phyloP scores from a whole-genome alignment of 2,329 filamentous ascomycete species.

The Aspergillus hiratsukae region DNA sequence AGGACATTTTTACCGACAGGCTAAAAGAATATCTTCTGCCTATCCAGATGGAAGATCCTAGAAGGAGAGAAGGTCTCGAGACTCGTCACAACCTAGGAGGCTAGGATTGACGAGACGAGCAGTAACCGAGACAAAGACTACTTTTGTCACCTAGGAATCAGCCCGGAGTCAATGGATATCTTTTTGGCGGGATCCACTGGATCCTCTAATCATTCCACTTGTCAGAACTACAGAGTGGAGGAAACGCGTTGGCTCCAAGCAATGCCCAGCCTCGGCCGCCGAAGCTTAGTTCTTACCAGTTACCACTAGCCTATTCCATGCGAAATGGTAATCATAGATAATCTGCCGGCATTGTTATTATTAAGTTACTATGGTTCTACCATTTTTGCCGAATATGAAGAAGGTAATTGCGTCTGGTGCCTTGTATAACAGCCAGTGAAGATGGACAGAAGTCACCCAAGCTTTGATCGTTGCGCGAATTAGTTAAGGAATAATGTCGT shows the following conservation, averaged over 20 bases:
- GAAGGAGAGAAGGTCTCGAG: background rate
- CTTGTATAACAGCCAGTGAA: background rate
- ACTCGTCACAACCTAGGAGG: background rate
- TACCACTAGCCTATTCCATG: background rate
- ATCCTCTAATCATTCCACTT: background rate
- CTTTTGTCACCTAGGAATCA: background rate
- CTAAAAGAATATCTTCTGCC: background rate
- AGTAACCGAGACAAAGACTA: background rate
- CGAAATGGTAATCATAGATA: background rate
- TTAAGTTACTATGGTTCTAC: too few species aligned
- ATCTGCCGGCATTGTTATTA: background rate
- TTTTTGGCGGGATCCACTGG: background rate
- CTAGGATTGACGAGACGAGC: background rate
- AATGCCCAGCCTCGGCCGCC: background rate
- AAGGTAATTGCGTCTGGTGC: background rate
- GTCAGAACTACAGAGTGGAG: background rate
- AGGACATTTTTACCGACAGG: background rate
- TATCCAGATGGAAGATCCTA: background rate
- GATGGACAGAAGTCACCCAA: too few species aligned
- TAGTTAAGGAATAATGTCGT: background rate
- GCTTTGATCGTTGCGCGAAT: background rate
- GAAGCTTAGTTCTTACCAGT: background rate
- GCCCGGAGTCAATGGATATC: background rate
- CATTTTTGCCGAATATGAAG: background rate
- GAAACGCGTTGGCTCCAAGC: background rate